Conservation (phyloP, 1,139 yeast genomes). For the Yamadazyma blattariae region DNA sequence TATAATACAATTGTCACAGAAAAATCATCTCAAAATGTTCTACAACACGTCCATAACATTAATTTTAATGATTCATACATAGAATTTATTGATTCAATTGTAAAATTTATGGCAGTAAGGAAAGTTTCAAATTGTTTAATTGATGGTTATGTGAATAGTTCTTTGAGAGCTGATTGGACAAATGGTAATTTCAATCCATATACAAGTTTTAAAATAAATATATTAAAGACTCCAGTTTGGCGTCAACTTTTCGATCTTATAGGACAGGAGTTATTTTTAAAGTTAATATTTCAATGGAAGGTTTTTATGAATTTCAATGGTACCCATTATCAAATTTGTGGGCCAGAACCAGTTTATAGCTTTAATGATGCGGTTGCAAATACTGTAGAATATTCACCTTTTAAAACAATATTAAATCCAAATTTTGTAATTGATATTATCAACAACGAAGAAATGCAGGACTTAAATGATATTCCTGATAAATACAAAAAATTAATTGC, state of each 20-base stretch:
- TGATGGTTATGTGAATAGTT: conserved; percentile 25
- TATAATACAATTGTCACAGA: background rate
- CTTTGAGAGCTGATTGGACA: conserved; percentile 10
- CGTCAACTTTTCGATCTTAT: conserved; percentile 25
- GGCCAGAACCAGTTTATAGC: background rate
- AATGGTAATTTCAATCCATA: conserved; percentile 18
- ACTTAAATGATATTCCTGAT: background rate
- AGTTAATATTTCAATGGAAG: conserved; percentile 26
- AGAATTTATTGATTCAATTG: conserved; percentile 25
- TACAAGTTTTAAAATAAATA: conserved; percentile 24
- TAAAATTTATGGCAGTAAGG: conserved; percentile 16
- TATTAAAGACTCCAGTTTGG: conserved; percentile 37
- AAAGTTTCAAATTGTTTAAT: conserved; percentile 21
- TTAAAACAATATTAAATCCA: background rate
- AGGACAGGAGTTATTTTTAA: conserved; percentile 29
- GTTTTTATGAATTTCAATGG: conserved; percentile 20
- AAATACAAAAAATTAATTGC: background rate
- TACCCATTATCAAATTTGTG: conserved; percentile 30
- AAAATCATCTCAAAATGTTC: background rate
- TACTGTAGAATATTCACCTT: background rate
- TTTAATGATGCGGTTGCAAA: background rate
- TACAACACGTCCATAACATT: background rate
- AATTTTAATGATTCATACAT: conserved; percentile 13
- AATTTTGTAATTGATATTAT: conserved; percentile 1
- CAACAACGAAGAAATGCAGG: background rate